These are phyloP conservation scores for Aspergillus pseudoviridinutans DNA, from an alignment of 2,329 filamentous ascomycete species.

Conservation along the genomic window DNA sequence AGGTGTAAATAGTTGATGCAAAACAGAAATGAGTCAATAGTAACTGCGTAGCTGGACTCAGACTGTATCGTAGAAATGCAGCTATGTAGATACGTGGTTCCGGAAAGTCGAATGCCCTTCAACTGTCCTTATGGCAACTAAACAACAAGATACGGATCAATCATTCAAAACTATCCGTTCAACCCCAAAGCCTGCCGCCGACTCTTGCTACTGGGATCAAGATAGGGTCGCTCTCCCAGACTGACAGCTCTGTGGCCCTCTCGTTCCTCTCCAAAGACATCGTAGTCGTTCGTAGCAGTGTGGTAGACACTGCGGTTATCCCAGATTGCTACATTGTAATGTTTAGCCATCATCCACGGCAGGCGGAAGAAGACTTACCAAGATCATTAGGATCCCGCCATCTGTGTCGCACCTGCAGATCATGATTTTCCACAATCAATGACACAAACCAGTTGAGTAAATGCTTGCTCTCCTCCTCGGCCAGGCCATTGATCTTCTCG, in stretches of 20 bases:
- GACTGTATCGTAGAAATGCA: too few relatives aligned
- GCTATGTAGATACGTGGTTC: too few relatives aligned
- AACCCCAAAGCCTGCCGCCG: conserved; percentile 22
- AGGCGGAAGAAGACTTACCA: conserved; percentile 16
- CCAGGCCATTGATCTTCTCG: conserved; percentile 31
- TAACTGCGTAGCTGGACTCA: too few relatives aligned
- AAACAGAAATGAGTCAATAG: too few relatives aligned
- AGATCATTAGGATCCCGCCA: conserved; percentile 43
- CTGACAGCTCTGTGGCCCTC: conserved; percentile 50
- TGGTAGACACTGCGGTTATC: conserved; percentile 57
- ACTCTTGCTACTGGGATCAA: conserved; percentile 42
- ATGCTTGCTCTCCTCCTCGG: conserved; percentile 28
- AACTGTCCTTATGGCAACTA: too few relatives aligned
- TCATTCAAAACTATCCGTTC: neutral
- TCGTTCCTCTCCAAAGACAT: conserved; percentile 46
- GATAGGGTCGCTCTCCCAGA: conserved; percentile 53
- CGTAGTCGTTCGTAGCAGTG: conserved; percentile 52
- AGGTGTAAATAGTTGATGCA: too few relatives aligned
- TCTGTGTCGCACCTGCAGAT: conserved; percentile 37
- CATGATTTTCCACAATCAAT: conserved; percentile 39
- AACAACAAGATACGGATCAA: neutral
- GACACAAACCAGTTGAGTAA: conserved; percentile 34
- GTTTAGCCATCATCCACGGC: neutral
- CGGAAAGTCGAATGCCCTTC: too few relatives aligned
- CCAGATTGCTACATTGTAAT: conserved; percentile 48